Base-by-base conservation (phyloP, 176 grass and related monocot species). In the Dactylis glomerata region DNA sequence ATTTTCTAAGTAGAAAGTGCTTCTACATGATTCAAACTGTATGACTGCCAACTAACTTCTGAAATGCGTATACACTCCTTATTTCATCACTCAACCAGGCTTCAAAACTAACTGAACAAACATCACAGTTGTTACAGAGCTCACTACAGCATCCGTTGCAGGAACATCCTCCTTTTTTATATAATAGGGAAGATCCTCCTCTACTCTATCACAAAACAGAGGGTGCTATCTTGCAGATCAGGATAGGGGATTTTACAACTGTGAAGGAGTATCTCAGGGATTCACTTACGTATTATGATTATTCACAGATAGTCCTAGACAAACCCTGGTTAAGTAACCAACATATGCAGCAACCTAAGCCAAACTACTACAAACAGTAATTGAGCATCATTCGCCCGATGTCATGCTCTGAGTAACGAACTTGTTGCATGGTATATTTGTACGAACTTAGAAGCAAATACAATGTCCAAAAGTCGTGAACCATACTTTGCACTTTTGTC, bases 401-500 rank as follows among this genome's bases (percentile, higher is more conserved):
- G n/a, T 15, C 51, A 70, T 82, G 63, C 15, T 42, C 63, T 12
- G 14, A 42, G 54, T 26, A 20, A 42, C n/a, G 42, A 72, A 16
- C 76, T 65, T 77, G 31, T 57, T 20, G 10, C 58, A 80, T 36
- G 36, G 44, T 58, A 65, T 70, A 82, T 40, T 26, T 78, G 11
- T 82, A 5, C 14, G 14, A 65, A 72, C 13, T 5, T 49, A 32
- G 58, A 76, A 62, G 12, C 5, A 85, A 55, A 19, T 61, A 68
- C 20, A 65, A 30, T 28, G 20, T 36, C 45, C 28, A 87, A 49
- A 47, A 50, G 22, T 46, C 16, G 52, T 70, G 77, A 50, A 76
- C 76, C 79, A 58, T 96, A 99, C 97, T 93, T 99, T 27, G 91
- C 86, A 88, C 93, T 99, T 89, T 90, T 96, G 66, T 99, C 97